A percentile compares a stretch with the other conserved stretches of the same genome.
These are phyloP conservation scores for Capsicum baccatum DNA, from an alignment of 257 asterid genomes.

Conservation along the genomic window DNA sequence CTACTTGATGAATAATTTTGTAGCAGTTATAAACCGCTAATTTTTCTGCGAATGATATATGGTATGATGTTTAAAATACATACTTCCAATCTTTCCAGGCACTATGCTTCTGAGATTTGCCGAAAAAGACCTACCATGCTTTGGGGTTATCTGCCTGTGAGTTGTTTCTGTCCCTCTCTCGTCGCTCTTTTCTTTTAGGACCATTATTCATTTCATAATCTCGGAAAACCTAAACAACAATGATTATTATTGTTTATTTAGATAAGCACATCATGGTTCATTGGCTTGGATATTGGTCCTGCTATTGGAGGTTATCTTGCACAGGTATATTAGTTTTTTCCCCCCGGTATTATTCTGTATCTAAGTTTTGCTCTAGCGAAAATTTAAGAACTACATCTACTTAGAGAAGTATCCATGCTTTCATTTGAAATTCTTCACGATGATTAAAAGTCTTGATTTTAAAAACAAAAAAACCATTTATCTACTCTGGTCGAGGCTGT, in stretches of 20 bases:
- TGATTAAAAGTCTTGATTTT: background rate
- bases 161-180: conserved; percentile 31
- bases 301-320: conserved; percentile 89
- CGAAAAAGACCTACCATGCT: conserved; percentile 76
- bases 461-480: background rate
- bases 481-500: background rate
- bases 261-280: conserved; percentile 88
- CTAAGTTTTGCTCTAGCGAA: background rate
- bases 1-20: background rate
- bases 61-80: background rate
- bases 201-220: background rate
- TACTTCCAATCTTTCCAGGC: conserved; percentile 52
- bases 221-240: background rate
- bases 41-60: background rate
- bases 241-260: conserved; percentile 26
- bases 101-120: conserved; percentile 73
- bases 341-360: background rate
- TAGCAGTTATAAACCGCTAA: too few species aligned
- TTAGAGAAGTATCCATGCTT: background rate
- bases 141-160: conserved; percentile 71
- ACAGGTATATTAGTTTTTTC: conserved; percentile 52
- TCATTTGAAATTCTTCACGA: background rate
- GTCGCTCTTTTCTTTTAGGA: background rate
- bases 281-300: conserved; percentile 81
- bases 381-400: background rate